A percentile compares a stretch with the other conserved stretches of the same genome.
Conservation (phyloP, 1,284 basidiomycete genomes). For the Trametes pubescens region DNA sequence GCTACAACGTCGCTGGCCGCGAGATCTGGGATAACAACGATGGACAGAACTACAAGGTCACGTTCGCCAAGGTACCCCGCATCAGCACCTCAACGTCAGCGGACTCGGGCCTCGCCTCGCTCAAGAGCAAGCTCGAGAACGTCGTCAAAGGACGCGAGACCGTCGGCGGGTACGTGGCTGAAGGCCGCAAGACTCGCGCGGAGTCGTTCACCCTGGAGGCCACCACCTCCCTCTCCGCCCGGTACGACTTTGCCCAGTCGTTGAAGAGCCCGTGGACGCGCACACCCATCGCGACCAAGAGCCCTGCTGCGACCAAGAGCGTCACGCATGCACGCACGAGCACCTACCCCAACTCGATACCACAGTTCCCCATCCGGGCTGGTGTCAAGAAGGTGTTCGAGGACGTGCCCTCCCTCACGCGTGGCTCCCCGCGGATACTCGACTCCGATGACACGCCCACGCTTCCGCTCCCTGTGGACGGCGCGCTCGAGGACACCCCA, state of each 20-base stretch:
- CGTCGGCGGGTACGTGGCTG: conserved; percentile 37
- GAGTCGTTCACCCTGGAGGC: conserved; percentile 43
- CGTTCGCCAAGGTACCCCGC: conserved; percentile 52
- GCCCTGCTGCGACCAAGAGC: conserved; percentile 13
- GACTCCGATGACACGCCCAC: conserved; percentile 33
- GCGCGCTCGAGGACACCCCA: conserved; percentile 38
- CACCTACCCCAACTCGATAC: conserved; percentile 48
- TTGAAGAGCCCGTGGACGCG: conserved; percentile 54
- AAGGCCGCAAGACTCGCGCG: conserved; percentile 22
- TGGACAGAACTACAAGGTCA: conserved; percentile 82
- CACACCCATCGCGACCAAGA: conserved; percentile 25
- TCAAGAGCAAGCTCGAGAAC: conserved; percentile 64
- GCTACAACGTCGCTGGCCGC: conserved; percentile 76
- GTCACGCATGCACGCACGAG: conserved; percentile 43
- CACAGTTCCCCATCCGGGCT: conserved; percentile 37
- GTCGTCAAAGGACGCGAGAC: conserved; percentile 54
- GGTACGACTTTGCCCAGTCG: conserved; percentile 65
- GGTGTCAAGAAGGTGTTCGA: conserved; percentile 47
- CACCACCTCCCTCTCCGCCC: conserved; percentile 50
- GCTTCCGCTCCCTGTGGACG: conserved; percentile 24
- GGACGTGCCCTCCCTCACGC: conserved; percentile 28
- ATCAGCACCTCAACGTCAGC: conserved; percentile 35
- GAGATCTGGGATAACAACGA: conserved; percentile 95
- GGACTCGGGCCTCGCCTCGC: conserved; percentile 49
- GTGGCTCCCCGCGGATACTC: conserved; percentile 41